Evolutionary conservation across 306 rosid genomes (phyloP).

Genomic region (Delonix regia): DNA sequence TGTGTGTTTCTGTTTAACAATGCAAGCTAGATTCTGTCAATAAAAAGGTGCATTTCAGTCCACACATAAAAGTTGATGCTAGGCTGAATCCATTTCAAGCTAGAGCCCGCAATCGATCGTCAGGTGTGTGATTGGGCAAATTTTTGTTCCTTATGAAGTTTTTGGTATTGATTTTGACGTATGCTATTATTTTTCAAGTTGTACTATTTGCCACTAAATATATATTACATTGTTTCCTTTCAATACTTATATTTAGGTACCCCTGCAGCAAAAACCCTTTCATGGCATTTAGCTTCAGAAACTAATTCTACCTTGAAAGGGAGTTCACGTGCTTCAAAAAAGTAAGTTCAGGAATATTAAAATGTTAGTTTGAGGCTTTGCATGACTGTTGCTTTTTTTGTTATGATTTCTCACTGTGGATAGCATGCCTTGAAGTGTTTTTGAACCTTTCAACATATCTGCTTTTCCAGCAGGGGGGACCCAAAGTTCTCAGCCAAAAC

Average conservation of each 20-base stretch:
- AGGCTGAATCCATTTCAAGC: constrained; percentile 68
- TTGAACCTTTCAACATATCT: not conserved
- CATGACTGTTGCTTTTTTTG: constrained; percentile 10
- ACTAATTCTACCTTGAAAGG: constrained; percentile 86
- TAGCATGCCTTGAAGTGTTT: not conserved
- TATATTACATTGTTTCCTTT: constrained; percentile 13
- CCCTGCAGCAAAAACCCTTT: constrained; percentile 81
- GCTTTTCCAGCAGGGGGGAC: constrained; percentile 57
- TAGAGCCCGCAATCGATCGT: constrained; percentile 66
- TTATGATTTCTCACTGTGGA: constrained; percentile 4
- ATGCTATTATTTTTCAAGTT: constrained; percentile 2
- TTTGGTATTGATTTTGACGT: constrained; percentile 24
- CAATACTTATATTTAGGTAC: constrained; percentile 44
- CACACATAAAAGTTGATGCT: constrained; percentile 73
- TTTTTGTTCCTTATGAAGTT: constrained; percentile 33
- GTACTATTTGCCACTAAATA: not conserved
- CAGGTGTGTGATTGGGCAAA: constrained; percentile 57
- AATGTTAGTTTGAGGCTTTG: constrained; percentile 1
- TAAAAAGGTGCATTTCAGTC: constrained; percentile 95
- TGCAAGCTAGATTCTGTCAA: constrained; percentile 71
- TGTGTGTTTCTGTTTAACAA: constrained; percentile 29
- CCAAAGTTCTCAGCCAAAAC: constrained; percentile 59
- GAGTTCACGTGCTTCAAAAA: constrained; percentile 53
- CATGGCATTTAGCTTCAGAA: constrained; percentile 99
- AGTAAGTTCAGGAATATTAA: constrained; percentile 49